Base-by-base conservation (phyloP, 805 yeast species). In the Brettanomyces sp. region DNA sequence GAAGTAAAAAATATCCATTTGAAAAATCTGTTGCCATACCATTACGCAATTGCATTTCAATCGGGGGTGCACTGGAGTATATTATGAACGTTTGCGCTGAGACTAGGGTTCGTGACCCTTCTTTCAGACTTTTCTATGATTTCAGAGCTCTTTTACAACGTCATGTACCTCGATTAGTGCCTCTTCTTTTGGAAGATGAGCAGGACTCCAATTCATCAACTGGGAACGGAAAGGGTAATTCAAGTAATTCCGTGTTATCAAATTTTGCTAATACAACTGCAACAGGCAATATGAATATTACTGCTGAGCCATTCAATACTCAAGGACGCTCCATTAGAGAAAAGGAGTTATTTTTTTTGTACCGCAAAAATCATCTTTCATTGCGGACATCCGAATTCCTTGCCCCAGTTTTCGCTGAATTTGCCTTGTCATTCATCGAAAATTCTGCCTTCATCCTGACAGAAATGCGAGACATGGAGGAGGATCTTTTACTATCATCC, bases 381-480 rank as follows among this genome's bases (percentile, higher is more conserved):
- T 13, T 41, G 4, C 65, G 66, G 55, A 73, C 54, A 34, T 51
- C 30, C 46, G 62, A 49, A 50, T 69, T 62, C 48, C 69, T 65
- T 58, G 64, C 73, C 1, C 59, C 69, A 3, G 49, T 67, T 5
- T 67, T 82, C 39, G 77, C 77, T 53, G 56, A 60, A 1, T 79
- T 82, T 49, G 71, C 81, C 42, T 73, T 70, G 44, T 60, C 68
- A 7, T 80, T 82, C 52, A 77, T 84, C 24, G 68, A 74, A 11
- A 78, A 81, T 55, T 75, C 82, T 25, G 87, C 89, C 1, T 75
- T 81, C 47, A 67, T 84, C 6, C 65, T 85, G 45, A 81, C 86
- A 1, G 76, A 74, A 52, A 70, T 84, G 39, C 74, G 86, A 52
- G 88, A 85, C 55, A 76, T 77, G 9, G 91, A 85, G 59, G 91